Percentiles rank a stretch among this genome's conserved stretches.
Evolutionary conservation across 2,329 filamentous ascomycete genomes (phyloP).

Genomic region (Cylindrodendrum hubeiense): DNA sequence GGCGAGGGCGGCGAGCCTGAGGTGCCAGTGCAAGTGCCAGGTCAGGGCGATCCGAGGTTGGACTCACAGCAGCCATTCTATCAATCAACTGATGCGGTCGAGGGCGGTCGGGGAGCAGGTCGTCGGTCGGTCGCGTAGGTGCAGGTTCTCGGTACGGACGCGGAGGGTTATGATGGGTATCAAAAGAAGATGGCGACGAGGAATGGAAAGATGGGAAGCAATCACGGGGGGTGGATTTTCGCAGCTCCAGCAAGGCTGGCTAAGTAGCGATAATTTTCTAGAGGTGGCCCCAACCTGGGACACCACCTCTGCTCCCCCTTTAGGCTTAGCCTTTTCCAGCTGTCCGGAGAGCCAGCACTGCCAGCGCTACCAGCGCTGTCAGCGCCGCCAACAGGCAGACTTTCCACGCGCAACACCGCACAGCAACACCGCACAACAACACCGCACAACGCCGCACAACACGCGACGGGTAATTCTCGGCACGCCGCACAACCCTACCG

Average conservation of each 20-base stretch:
- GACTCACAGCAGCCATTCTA: slow-evolving; percentile 60
- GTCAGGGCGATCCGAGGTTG: slow-evolving; percentile 31
- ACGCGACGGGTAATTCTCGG: slow-evolving; percentile 39
- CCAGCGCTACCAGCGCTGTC: background rate
- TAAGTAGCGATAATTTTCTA: slow-evolving; percentile 51
- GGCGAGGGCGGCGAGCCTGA: slow-evolving; percentile 16
- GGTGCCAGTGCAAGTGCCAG: slow-evolving; percentile 10
- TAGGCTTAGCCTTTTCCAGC: slow-evolving; percentile 37
- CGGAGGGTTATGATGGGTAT: slow-evolving; percentile 47
- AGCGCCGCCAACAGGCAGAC: background rate
- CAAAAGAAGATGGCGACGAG: slow-evolving; percentile 47
- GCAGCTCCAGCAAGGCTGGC: slow-evolving; percentile 48
- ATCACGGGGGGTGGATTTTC: slow-evolving; percentile 49
- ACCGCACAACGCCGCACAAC: background rate
- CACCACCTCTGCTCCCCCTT: slow-evolving; percentile 32
- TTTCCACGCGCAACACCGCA: background rate
- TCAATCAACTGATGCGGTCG: slow-evolving; percentile 48
- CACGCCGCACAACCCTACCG: background rate
- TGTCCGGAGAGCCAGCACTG: background rate
- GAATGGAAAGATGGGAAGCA: slow-evolving; percentile 45
- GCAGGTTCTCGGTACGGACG: slow-evolving; percentile 32
- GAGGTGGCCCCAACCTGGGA: slow-evolving; percentile 45
- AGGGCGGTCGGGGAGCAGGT: slow-evolving; percentile 35
- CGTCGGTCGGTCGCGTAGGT: slow-evolving; percentile 36
- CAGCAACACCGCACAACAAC: no score